phyloP scores from a whole-genome alignment of 202 grass and related monocot species.

The Digitaria exilis region DNA sequence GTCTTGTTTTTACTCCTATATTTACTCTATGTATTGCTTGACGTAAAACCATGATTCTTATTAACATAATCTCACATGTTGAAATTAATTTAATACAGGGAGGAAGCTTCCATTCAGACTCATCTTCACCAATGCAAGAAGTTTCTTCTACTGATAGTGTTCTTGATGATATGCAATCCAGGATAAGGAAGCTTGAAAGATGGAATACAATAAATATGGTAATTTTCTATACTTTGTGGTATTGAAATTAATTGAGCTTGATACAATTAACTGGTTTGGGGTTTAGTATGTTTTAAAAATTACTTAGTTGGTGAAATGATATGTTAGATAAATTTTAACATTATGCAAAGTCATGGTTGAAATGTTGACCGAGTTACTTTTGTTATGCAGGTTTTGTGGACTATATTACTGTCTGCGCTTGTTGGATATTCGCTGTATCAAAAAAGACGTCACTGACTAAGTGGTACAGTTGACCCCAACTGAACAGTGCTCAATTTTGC shows the following conservation, averaged over 20 bases:
- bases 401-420: constrained; percentile 88
- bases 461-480: not conserved
- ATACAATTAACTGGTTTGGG: not conserved
- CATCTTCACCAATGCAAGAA: constrained; percentile 53
- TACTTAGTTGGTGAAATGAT: not conserved
- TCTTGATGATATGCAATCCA: constrained; percentile 91
- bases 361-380: not conserved
- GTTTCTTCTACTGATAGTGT: constrained; percentile 68
- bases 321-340: constrained; percentile 7
- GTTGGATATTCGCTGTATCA: constrained; percentile 93
- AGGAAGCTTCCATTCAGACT: constrained; percentile 74
- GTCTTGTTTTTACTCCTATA: too few relatives aligned
- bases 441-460: constrained; percentile 69
- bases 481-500: constrained; percentile 10
- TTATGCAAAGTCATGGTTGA: not conserved
- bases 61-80: constrained; percentile 34
- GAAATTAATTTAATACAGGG: constrained; percentile 56
- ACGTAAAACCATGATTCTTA: constrained; percentile 8
- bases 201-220: constrained; percentile 98
- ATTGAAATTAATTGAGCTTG: constrained; percentile 30
- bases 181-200: constrained; percentile 91
- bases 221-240: constrained; percentile 30
- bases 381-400: constrained; percentile 87
- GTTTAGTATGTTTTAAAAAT: too few relatives aligned
- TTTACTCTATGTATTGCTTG: too few relatives aligned